These are phyloP conservation scores for Leersia perrieri DNA, from an alignment of 176 grass and related monocot species.

Conservation along the genomic window DNA sequence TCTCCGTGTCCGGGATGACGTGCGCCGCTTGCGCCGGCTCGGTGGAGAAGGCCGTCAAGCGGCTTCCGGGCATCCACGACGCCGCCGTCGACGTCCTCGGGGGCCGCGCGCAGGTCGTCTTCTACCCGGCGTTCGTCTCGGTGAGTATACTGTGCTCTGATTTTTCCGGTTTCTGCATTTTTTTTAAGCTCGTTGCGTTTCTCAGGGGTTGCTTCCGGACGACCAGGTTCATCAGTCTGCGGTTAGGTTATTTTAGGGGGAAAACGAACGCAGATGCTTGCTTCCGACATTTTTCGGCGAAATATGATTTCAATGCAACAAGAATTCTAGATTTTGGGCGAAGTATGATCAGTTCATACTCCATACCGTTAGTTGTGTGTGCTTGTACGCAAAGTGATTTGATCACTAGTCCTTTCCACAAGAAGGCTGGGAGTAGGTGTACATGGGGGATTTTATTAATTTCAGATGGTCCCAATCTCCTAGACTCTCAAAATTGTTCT, in stretches of 20 bases:
- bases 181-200: neutral
- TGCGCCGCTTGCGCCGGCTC: constrained; percentile 86
- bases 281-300: neutral
- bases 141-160: constrained; percentile 35
- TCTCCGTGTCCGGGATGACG: constrained; percentile 76
- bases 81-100: constrained; percentile 85
- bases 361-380: neutral
- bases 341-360: neutral
- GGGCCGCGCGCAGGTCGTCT: constrained; percentile 72
- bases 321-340: neutral
- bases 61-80: constrained; percentile 82
- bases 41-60: constrained; percentile 94
- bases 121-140: constrained; percentile 77
- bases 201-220: neutral
- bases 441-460: neutral
- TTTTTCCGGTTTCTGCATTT: neutral
- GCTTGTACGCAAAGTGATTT: neutral
- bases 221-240: neutral
- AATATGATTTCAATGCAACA: neutral
- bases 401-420: neutral
- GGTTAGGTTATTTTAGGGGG: neutral
- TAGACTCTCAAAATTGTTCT: neutral
- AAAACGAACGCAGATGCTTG: neutral
- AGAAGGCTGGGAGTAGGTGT: neutral
- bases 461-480: neutral